Evolutionary conservation across 768 basidiomycete genomes (phyloP).

Genomic region (Neoboletus magnificus): DNA sequence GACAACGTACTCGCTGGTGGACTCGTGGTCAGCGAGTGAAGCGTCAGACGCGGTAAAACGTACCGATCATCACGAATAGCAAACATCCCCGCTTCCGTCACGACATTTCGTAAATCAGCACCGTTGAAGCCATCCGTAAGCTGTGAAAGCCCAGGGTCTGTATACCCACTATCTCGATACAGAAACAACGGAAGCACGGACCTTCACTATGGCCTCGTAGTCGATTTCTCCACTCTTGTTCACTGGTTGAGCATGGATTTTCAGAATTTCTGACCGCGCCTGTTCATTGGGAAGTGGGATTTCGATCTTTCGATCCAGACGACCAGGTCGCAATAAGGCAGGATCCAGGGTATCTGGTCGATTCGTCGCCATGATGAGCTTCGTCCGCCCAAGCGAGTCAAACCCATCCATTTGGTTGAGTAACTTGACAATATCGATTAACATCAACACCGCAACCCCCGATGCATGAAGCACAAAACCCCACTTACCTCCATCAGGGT

Average conservation of each 20-base stretch:
- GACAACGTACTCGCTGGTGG: constrained; percentile 72
- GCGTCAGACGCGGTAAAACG: constrained; percentile 17
- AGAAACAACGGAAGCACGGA: constrained; percentile 26
- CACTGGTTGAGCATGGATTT: constrained; percentile 93
- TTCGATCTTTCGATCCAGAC: constrained; percentile 96
- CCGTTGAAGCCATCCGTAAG: constrained; percentile 94
- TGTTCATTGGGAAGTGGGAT: constrained; percentile 97
- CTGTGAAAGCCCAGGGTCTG: constrained; percentile 34
- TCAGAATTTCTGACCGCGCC: constrained; percentile 92
- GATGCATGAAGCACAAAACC: neutral
- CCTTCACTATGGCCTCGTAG: constrained; percentile 97
- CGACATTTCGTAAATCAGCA: constrained; percentile 92
- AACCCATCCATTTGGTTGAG: constrained; percentile 99
- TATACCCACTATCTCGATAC: neutral
- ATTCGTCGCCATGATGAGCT: constrained; percentile 99
- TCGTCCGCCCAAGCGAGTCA: constrained; percentile 92
- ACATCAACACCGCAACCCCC: neutral
- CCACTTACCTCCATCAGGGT: constrained; percentile 88
- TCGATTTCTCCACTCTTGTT: constrained; percentile 96
- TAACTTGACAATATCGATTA: constrained; percentile 47
- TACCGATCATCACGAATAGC: constrained; percentile 94
- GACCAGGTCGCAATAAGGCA: constrained; percentile 91
- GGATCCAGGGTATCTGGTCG: constrained; percentile 97
- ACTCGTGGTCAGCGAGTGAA: constrained; percentile 1
- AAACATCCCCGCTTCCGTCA: constrained; percentile 97